Evolutionary conservation across 2,329 filamentous ascomycete genomes (phyloP).

Genomic region (Colletotrichum theobromicola): DNA sequence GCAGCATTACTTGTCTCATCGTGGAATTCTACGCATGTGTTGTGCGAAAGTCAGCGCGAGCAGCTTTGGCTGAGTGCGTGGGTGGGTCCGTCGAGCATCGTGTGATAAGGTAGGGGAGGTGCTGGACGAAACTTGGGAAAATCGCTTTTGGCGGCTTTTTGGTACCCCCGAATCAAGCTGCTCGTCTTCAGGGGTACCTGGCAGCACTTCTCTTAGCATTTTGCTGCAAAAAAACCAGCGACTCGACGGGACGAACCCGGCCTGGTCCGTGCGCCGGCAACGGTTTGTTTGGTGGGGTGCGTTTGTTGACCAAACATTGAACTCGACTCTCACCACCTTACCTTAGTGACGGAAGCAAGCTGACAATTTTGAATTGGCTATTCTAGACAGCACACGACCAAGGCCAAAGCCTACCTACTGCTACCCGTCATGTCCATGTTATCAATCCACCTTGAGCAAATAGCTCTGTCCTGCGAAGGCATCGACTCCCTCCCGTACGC

Average conservation of each 20-base stretch:
- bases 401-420: not conserved
- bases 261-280: not conserved
- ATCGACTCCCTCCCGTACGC: conserved; percentile 77
- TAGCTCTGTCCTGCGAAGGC: conserved; percentile 75
- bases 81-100: not conserved
- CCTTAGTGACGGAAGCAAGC: not conserved
- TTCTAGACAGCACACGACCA: not conserved
- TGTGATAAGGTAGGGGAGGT: not conserved
- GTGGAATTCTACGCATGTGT: not conserved
- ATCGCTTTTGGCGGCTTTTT: not conserved
- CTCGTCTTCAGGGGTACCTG: not conserved
- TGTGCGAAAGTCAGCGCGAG: not conserved
- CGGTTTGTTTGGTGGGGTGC: conserved; percentile 11
- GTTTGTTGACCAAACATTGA: conserved; percentile 16
- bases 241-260: not conserved
- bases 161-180: not conserved
- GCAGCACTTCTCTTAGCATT: too few relatives aligned
- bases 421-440: conserved; percentile 66
- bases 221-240: not conserved
- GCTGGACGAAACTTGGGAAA: not conserved
- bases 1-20: not conserved
- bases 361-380: not conserved
- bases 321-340: not conserved
- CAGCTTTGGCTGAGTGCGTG: not conserved
- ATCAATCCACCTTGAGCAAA: conserved; percentile 76